These are phyloP conservation scores for Coniochaeta hoffmannii DNA, from an alignment of 2,329 filamentous ascomycete species.

Conservation along the genomic window DNA sequence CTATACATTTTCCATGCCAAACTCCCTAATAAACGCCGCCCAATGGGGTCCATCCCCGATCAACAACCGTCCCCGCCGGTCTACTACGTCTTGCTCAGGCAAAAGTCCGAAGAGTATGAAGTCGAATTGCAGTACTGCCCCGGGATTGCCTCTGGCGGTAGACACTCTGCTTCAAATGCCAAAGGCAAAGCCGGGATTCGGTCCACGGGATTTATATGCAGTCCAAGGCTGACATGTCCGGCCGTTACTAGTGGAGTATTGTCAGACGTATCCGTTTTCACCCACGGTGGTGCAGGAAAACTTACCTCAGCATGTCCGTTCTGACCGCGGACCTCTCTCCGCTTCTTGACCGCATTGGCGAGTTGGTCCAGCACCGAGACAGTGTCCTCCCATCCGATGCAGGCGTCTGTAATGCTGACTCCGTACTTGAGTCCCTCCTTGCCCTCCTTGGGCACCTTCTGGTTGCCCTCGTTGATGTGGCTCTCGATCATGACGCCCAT, in stretches of 20 bases:
- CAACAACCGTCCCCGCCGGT: background rate
- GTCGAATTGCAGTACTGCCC: no score
- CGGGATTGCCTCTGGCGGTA: no score
- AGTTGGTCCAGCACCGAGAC: constrained; percentile 69
- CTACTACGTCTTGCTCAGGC: background rate
- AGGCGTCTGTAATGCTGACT: constrained; percentile 95
- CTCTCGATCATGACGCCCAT: constrained; percentile 99
- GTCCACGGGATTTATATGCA: background rate
- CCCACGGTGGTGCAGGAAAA: background rate
- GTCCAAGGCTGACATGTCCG: background rate
- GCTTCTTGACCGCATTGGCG: constrained; percentile 70
- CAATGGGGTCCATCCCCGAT: background rate
- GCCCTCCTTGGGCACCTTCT: constrained; percentile 86
- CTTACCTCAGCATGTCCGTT: constrained; percentile 17
- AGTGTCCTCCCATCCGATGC: constrained; percentile 91
- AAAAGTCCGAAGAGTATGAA: no score
- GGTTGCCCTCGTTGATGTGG: constrained; percentile 87
- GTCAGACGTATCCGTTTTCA: background rate
- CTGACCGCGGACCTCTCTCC: constrained; percentile 42
- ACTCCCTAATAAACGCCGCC: background rate
- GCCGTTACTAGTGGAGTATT: background rate
- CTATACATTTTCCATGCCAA: background rate
- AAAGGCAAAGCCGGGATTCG: background rate
- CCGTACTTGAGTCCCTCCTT: constrained; percentile 82
- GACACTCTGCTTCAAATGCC: background rate